phyloP scores from a whole-genome alignment of 208 protist genomes.

The Spongospora subterranea region DNA sequence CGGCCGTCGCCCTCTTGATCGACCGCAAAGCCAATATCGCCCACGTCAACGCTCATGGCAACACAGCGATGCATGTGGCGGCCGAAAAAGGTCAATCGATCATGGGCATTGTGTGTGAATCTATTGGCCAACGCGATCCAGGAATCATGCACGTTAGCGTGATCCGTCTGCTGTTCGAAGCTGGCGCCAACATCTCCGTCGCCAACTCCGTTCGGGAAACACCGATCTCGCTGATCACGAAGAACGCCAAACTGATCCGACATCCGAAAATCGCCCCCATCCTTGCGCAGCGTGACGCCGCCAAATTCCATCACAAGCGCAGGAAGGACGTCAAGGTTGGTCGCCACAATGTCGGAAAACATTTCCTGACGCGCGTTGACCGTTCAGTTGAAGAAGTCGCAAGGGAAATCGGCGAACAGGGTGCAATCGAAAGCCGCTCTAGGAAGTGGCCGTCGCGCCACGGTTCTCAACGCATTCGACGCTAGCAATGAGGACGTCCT shows the following conservation, averaged over 20 bases:
- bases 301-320: not conserved
- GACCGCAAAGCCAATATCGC: slow-evolving; percentile 13
- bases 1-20: not conserved
- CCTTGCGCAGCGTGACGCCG: not conserved
- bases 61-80: slow-evolving; percentile 5
- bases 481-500: not conserved
- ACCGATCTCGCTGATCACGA: slow-evolving; percentile 7
- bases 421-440: not conserved
- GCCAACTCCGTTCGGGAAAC: not conserved
- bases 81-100: not conserved
- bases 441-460: not conserved
- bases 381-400: not conserved
- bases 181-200: slow-evolving; percentile 8
- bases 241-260: slow-evolving; percentile 46
- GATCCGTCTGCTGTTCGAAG: slow-evolving; percentile 33
- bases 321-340: not conserved
- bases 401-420: not conserved
- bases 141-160: slow-evolving; percentile 36
- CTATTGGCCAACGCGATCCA: not conserved
- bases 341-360: no score
- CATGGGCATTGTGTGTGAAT: not conserved
- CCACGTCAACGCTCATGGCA: slow-evolving; percentile 22
- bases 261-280: not conserved
- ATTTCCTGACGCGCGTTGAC: not conserved
- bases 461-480: not conserved